These are phyloP conservation scores for Microbotryum silenes-acaulis DNA, from an alignment of 1,284 basidiomycete genomes.

Conservation along the genomic window DNA sequence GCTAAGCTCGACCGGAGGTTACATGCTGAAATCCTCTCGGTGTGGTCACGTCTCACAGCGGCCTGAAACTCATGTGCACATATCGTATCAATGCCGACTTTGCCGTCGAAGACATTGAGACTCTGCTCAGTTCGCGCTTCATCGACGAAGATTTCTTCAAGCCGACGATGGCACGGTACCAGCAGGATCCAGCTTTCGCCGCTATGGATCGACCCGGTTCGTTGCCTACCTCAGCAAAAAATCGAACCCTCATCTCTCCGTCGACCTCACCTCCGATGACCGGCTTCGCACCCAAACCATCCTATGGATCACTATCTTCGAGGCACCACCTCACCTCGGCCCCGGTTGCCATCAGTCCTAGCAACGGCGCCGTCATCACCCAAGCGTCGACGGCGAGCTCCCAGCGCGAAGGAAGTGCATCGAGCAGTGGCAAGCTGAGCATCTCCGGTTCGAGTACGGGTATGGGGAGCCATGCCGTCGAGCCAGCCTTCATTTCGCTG, in stretches of 20 bases:
- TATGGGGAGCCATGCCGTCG: conserved; percentile 8
- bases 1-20: not conserved
- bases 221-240: conserved; percentile 9
- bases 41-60: conserved; percentile 1
- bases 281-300: not conserved
- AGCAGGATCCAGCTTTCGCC: conserved; percentile 3
- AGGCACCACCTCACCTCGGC: conserved; percentile 16
- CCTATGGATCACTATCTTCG: conserved; percentile 28
- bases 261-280: conserved; percentile 3
- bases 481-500: conserved; percentile 29
- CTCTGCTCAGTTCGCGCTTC: conserved; percentile 35
- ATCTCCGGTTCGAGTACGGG: not conserved
- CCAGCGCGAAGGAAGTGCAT: conserved; percentile 1
- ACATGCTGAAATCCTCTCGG: not conserved
- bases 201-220: conserved; percentile 12
- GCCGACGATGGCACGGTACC: conserved; percentile 29
- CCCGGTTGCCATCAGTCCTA: not conserved
- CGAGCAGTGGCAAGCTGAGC: not conserved
- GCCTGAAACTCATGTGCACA: conserved; percentile 22
- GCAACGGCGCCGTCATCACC: conserved; percentile 1
- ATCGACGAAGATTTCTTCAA: conserved; percentile 37
- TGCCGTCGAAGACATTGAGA: conserved; percentile 35
- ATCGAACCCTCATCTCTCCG: not conserved
- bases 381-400: not conserved
- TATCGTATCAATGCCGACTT: conserved; percentile 35